Base-by-base conservation (phyloP, 2,329 filamentous ascomycete species). In the Bipolaris victoriae region DNA sequence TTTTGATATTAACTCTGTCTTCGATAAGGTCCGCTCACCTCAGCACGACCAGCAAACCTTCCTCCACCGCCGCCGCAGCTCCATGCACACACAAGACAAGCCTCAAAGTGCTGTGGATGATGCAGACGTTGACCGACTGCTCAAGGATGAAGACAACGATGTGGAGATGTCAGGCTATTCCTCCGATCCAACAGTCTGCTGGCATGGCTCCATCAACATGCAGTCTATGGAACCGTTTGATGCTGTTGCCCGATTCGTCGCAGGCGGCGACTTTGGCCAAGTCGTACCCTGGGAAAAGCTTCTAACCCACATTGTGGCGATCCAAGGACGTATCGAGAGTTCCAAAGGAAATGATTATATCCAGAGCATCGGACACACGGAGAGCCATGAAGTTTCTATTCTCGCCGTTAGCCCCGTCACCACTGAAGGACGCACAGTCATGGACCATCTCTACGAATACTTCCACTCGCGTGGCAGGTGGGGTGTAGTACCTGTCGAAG, bases 271-370 rank as follows among this genome's bases (percentile, higher is more conserved):
- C 71, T 84, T 96, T 52, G 85, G 83, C 46, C 76, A 82, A 44
- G 85, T 81, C 4, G 81, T 86, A 24, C 85, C 88, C 0, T 98
- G 93, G 92, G 83, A 84, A 16, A 85, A 90, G 55, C 80, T 98
- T 9, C 85, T 97, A 7, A 90, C 92, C 0, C 81, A 84, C 29
- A 84, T 82, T 7, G 80, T 95, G 29, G 86, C 84, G 6, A 88
- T 95, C 20, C 88, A 88, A 46, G 91, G 91, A 1, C 87, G 95
- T 16, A 95, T 99, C 58, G 86, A 90, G 49, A 87, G 91, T 65
- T 84, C 89, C 58, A 90, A 89, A 63, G 95, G 94, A 10, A 92
- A 92, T 55, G 91, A 96, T 60, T 99, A 99, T 69, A 87, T 99
- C 0, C 95, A 92, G 71, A 88, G 91, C 49, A 82, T 98, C 59